Percentiles rank a stretch among this genome's conserved stretches.
These are phyloP conservation scores for Sphaceloma murrayae DNA, from an alignment of 2,329 filamentous ascomycete genomes.

Conservation along the genomic window DNA sequence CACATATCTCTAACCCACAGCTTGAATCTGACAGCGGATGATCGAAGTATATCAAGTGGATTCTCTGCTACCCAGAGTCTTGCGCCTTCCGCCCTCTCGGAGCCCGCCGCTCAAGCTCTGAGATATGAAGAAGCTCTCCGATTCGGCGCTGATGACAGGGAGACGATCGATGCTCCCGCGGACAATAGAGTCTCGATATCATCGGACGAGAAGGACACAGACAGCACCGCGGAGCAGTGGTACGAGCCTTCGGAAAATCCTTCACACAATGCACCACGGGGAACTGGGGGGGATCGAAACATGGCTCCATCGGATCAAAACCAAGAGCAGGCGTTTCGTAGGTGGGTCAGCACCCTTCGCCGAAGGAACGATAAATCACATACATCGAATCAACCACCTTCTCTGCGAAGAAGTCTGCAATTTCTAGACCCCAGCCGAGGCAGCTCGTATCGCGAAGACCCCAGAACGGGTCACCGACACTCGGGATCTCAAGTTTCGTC, in stretches of 20 bases:
- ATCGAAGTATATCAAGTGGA: constrained; percentile 2
- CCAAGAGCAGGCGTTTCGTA: constrained; percentile 47
- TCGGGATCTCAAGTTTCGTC: constrained; percentile 60
- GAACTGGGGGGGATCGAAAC: too few species aligned
- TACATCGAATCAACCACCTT: constrained; percentile 29
- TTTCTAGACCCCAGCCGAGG: constrained; percentile 13
- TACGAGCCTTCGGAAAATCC: background rate
- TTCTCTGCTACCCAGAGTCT: constrained; percentile 1
- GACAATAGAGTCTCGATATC: constrained; percentile 4
- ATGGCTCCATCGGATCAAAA: background rate
- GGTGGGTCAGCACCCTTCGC: constrained; percentile 64
- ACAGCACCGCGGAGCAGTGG: background rate
- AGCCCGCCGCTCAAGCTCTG: background rate
- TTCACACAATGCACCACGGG: too few species aligned
- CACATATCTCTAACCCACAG: background rate
- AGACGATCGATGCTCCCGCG: background rate
- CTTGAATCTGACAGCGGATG: background rate
- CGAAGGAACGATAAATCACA: constrained; percentile 42
- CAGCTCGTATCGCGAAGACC: background rate
- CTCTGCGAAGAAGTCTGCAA: constrained; percentile 20
- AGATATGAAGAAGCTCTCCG: background rate
- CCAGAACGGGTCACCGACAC: constrained; percentile 28
- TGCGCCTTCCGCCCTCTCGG: constrained; percentile 1
- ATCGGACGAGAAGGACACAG: background rate
- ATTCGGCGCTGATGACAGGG: background rate